Conservation (phyloP, 2,329 filamentous ascomycete genomes). For the Neurospora sp. region DNA sequence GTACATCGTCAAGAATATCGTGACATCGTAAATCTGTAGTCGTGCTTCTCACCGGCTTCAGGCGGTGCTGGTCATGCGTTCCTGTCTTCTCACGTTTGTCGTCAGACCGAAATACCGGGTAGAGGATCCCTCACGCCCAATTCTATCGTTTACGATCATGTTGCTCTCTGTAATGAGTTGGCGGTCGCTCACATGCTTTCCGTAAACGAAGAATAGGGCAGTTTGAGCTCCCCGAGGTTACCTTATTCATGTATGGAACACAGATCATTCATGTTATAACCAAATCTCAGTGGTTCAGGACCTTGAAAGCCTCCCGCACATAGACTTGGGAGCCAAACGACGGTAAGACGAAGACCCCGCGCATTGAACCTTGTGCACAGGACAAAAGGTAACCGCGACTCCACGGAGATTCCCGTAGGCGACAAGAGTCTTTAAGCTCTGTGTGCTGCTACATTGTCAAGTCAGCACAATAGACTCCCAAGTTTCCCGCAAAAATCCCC, state of each 20-base stretch:
- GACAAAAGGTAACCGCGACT: neutral
- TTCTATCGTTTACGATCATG: neutral
- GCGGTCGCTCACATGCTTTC: neutral
- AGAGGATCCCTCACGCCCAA: neutral
- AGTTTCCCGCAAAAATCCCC: neutral
- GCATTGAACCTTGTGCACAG: neutral
- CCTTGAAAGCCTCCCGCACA: neutral
- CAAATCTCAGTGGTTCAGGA: neutral
- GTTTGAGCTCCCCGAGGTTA: neutral
- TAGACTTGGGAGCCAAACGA: neutral
- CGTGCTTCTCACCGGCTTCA: neutral
- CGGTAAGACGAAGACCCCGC: neutral
- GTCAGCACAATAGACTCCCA: neutral
- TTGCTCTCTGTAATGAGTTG: neutral
- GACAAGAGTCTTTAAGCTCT: neutral
- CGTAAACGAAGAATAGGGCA: neutral
- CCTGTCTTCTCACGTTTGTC: neutral
- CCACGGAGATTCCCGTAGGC: neutral
- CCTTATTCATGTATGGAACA: neutral
- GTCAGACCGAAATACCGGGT: neutral
- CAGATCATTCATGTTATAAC: neutral
- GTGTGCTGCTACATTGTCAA: neutral
- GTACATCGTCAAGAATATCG: neutral
- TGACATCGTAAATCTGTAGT: neutral
- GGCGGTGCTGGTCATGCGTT: neutral